Base-by-base conservation (phyloP, 139 green algal genomes). In the Mesostigma viride region DNA sequence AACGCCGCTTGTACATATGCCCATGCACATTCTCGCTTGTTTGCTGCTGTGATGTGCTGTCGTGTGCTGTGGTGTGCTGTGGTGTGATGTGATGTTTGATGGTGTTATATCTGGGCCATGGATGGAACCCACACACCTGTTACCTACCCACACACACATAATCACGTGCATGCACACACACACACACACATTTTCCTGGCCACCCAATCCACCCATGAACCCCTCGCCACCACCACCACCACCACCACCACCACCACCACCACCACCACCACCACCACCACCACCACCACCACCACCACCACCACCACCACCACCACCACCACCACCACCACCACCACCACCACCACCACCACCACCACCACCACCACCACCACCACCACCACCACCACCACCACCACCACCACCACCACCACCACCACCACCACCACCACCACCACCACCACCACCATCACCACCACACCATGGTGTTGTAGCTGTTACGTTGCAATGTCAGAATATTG, bases 231-330 rank as follows among this genome's bases (percentile, higher is more conserved):
- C 40, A 48, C 40, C 40, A 48, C 40, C 40, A 48, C 40, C 40
- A 48, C 40, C 40, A 48, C 40, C 40, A 48, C 40, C 40, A 48
- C 40, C 40, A 48, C 40, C 40, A 48, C 40, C 40, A 48, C 40
- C 40, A 48, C 40, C 40, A 48, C 40, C 40, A 48, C 40, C 40
- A 48, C 40, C 40, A 48, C 40, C 40, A 48, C 40, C 40, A 48
- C 40, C 40, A 48, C 40, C 40, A 48, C 40, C 40, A 48, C 40
- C 40, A 11, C 40, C 40, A 48, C 40, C 40, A 48, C 40, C 40
- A 48, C 40, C 40, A 48, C 40, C 40, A 48, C 40, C 40, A 48
- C 40, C 40, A 48, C 40, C 40, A 48, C 40, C 40, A 48, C 40
- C 40, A 48, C 40, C 40, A 48, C 40, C 40, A 48, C 40, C 40